phyloP scores from a whole-genome alignment of 257 asterid species.

The Nemophila menziesii region DNA sequence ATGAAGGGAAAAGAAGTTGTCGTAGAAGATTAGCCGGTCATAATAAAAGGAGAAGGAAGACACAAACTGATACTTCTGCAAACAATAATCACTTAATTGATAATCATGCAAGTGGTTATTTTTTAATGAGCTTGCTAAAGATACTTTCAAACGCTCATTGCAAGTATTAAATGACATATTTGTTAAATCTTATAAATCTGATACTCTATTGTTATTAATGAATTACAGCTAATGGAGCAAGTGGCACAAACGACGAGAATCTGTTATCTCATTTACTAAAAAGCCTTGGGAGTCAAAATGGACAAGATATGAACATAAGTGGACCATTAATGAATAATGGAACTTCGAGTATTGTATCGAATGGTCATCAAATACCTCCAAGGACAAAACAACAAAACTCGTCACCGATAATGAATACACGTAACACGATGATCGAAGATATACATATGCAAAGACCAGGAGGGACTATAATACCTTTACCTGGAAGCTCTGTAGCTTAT shows the following conservation, averaged over 20 bases:
- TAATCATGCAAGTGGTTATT: slow-evolving; percentile 48
- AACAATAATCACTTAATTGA: slow-evolving; percentile 25
- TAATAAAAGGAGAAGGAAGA: slow-evolving; percentile 72
- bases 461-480: slow-evolving; percentile 18
- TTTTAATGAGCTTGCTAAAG: slow-evolving; percentile 56
- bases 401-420: background rate
- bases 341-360: slow-evolving; percentile 31
- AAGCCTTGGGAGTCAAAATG: slow-evolving; percentile 44
- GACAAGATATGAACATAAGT: slow-evolving; percentile 27
- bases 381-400: slow-evolving; percentile 28
- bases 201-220: slow-evolving; percentile 15
- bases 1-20: slow-evolving; percentile 79
- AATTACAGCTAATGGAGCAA: slow-evolving; percentile 35
- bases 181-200: too few relatives aligned
- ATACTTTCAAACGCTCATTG: slow-evolving; percentile 69
- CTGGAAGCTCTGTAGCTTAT: slow-evolving; percentile 31
- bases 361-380: slow-evolving; percentile 35
- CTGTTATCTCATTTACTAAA: slow-evolving; percentile 59
- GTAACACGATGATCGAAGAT: slow-evolving; percentile 7
- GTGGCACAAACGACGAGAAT: slow-evolving; percentile 37
- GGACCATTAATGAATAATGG: slow-evolving; percentile 36
- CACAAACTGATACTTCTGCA: slow-evolving; percentile 35
- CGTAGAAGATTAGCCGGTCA: slow-evolving; percentile 75
- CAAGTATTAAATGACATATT: too few relatives aligned
- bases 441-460: slow-evolving; percentile 35